Conservation (phyloP, 257 asterid species). For the Scutellaria baicalensis region DNA sequence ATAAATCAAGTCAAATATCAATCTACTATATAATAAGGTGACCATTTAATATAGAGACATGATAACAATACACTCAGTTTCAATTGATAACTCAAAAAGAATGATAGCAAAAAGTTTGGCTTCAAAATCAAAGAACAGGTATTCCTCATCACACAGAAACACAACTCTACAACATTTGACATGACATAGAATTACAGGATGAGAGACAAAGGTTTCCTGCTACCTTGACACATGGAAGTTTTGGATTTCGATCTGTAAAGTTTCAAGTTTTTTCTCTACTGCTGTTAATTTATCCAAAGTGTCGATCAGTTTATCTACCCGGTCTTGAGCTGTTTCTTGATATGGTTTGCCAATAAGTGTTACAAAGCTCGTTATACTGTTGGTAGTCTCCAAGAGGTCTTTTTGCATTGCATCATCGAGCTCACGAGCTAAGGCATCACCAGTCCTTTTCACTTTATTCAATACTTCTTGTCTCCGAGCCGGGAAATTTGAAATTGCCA, state of each 20-base stretch:
- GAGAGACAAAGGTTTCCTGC: not conserved
- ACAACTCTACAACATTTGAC: slow-evolving; percentile 11
- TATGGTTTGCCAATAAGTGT: slow-evolving; percentile 53
- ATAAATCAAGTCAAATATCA: too few relatives aligned
- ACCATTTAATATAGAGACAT: too few relatives aligned
- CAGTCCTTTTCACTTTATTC: slow-evolving; percentile 71
- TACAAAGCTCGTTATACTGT: slow-evolving; percentile 44
- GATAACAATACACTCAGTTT: not conserved
- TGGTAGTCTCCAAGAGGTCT: slow-evolving; percentile 57
- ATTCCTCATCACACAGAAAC: not conserved
- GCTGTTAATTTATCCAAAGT: slow-evolving; percentile 52
- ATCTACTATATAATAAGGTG: too few relatives aligned
- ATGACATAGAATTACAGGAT: not conserved
- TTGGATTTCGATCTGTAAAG: slow-evolving; percentile 64
- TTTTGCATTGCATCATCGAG: slow-evolving; percentile 79
- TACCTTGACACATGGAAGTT: slow-evolving; percentile 59
- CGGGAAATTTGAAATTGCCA: slow-evolving; percentile 83
- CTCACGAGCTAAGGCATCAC: slow-evolving; percentile 74
- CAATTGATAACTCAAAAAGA: not conserved
- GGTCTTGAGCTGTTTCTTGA: slow-evolving; percentile 48
- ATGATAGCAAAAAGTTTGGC: not conserved
- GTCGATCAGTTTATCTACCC: slow-evolving; percentile 40
- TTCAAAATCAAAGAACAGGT: not conserved
- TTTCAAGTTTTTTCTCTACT: slow-evolving; percentile 41
- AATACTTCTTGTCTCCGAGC: slow-evolving; percentile 54